Evolutionary conservation across 805 yeast genomes (phyloP), one percentile per base, ranked within the genome.

Genomic region (Metschnikowia chrysomelidarum): DNA sequence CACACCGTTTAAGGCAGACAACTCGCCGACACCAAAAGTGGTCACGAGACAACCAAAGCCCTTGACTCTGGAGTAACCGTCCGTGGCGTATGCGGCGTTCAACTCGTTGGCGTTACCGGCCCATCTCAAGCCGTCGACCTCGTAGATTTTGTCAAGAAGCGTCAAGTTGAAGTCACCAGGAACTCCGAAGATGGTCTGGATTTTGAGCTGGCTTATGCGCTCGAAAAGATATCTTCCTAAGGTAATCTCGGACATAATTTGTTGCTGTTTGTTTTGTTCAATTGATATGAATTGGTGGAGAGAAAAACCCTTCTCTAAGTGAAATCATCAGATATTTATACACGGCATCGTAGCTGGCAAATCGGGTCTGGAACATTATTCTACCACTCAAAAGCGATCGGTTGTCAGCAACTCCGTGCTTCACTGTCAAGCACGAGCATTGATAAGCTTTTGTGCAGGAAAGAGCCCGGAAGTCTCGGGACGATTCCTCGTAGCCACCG

Each of bases 11-110:
- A 84, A 68, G 9, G 93, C 89, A 19, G 83, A 74, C 56, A 85
- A 72, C 62, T 85, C 95, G 59, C 95, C 95, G 39, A 85, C 95
- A 64, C 95, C 95, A 59, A 86, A 85, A 32, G 95, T 85, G 57
- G 94, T 85, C 53, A 85, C 70, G 34, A 85, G 48, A 49, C 84
- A 82, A 43, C 82, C 75, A 56, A 85, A 63, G 40, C 88, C 82
- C 64, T 83, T 84, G 52, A 86, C 70, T 59, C 95, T 70, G 36
- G 91, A 79, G 67, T 86, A 86, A 46, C 94, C 95, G 60, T 86
- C 95, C 30, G 93, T 87, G 35, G 94, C 83, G 50, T 82, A 82
- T 27, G 91, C 84, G 27, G 95, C 93, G 60, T 86, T 86, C 66
- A 86, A 73, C 67, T 86, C 95, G 64, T 86, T 86, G 57, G 91